Conservation (phyloP, 805 yeast genomes). For the Cyberlindnera mississippiensis region DNA sequence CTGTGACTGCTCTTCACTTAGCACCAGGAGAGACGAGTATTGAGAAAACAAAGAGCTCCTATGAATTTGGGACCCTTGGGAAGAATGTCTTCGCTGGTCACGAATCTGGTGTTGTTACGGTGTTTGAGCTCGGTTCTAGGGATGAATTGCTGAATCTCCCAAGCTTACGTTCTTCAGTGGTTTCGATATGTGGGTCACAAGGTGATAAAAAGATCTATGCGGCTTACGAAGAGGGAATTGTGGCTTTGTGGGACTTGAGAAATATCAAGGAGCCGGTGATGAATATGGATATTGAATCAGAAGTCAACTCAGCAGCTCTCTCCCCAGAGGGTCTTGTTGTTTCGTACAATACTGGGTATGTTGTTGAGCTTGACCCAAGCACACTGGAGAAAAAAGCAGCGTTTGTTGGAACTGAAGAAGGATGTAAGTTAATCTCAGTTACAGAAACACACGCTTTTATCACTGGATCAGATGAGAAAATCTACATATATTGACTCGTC, state of each 20-base stretch:
- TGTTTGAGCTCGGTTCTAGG: conserved; percentile 36
- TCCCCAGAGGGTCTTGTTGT: conserved; percentile 1
- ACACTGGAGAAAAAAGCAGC: neutral
- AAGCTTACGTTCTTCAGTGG: conserved; percentile 23
- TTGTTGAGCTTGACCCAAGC: neutral
- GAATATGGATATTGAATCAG: too few species aligned
- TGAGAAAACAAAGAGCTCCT: conserved; percentile 28
- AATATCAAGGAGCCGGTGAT: too few species aligned
- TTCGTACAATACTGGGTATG: conserved; percentile 9
- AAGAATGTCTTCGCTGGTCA: conserved; percentile 42
- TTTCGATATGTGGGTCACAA: neutral
- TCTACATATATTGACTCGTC: conserved; percentile 3
- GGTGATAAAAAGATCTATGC: neutral
- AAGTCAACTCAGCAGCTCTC: too few species aligned
- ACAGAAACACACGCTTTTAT: neutral
- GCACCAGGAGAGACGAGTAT: neutral
- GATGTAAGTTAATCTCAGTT: neutral
- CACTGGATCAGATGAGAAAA: neutral
- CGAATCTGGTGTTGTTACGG: conserved; percentile 34
- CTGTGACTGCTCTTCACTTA: conserved; percentile 29
- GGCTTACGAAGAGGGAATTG: conserved; percentile 20
- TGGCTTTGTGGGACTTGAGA: conserved; percentile 46
- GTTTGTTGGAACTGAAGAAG: conserved; percentile 5
- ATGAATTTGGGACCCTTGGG: conserved; percentile 49
- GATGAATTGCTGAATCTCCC: conserved; percentile 25